Evolutionary conservation across 345 rosid species (phyloP).

Genomic region (Moricandia arvensis): DNA sequence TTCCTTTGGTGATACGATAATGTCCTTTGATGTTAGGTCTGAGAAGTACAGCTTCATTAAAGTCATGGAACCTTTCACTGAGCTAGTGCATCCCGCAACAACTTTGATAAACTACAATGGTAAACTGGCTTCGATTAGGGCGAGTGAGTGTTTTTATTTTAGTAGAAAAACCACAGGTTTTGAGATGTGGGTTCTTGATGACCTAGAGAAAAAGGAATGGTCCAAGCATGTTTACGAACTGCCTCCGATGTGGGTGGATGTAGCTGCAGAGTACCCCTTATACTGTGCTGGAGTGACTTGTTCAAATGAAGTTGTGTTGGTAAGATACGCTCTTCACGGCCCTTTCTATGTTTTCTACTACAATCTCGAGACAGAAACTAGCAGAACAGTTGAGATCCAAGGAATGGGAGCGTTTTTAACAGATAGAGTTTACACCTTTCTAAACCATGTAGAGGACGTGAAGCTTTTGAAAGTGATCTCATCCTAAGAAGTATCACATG

Average conservation of each 20-base stretch:
- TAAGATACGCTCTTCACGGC: too few relatives aligned
- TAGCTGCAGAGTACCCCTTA: not conserved
- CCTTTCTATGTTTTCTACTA: too few relatives aligned
- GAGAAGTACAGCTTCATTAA: not conserved
- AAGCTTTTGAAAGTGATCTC: too few relatives aligned
- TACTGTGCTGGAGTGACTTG: not conserved
- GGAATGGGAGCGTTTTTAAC: too few relatives aligned
- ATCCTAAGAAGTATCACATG: not conserved
- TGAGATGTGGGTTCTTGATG: not conserved
- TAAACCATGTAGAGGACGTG: too few relatives aligned
- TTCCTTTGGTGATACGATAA: not conserved
- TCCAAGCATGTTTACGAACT: not conserved
- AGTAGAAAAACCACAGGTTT: not conserved
- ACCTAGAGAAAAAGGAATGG: not conserved
- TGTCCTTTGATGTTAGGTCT: not conserved
- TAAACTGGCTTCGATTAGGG: not conserved
- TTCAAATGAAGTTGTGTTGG: not conserved
- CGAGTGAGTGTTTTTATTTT: not conserved
- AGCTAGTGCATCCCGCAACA: not conserved
- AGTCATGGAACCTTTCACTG: not conserved
- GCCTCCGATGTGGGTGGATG: not conserved
- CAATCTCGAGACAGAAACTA: too few relatives aligned
- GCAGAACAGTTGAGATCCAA: not conserved
- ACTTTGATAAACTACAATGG: not conserved
- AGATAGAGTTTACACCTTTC: too few relatives aligned